Base-by-base conservation (phyloP, 2,329 filamentous ascomycete species). In the Alternaria triticina region DNA sequence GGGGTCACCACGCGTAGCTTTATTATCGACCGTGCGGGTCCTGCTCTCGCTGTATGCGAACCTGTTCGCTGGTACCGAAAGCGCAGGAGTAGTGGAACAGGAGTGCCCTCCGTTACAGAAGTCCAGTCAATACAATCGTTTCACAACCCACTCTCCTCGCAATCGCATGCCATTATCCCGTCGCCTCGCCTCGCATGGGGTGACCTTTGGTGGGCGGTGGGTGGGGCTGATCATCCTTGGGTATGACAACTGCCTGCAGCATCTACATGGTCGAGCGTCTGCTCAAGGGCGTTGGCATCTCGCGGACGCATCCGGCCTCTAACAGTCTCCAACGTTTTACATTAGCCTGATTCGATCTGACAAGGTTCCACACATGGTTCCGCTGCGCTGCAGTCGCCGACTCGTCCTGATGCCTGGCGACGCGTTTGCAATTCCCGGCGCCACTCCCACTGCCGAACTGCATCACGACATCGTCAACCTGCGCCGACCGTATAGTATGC, bases 321-420 rank as follows among this genome's bases (percentile, higher is more conserved):
- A 74, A 70, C 70, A 65, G 60, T 67, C 65, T 67, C 59, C 70
- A 74, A 77, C 72, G 74, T 74, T 70, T 71, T 58, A 67, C 65
- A 75, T 77, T 77, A 79, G 77, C 76, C 76, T 77, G 68, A 69
- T 76, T 74, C 61, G 73, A 74, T 67, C 67, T 70, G 70, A 73
- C 74, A 75, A 72, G 68, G 71, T 70, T 70, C 67, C 71, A 71
- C 69, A 62, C 55, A 56, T 57, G 52, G 47, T 54, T 52, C 64
- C 44, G 59, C 61, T 64, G 60, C 54, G 64, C 54, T 64, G 55
- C 43, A 61, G 40, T 57, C 58, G 54, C 49, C 63, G 58, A 66
- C 63, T 60, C 57, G 47, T 55, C 50, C 55, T 57, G 57, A 64
- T 61, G 59, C 40, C 64, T 65, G 49, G 50, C 61, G 47, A 60